Percentiles rank a stretch among this genome's conserved stretches.
These are phyloP conservation scores for Helicostylum pulchrum DNA, from an alignment of 192 early-diverging fungal species.

Conservation along the genomic window DNA sequence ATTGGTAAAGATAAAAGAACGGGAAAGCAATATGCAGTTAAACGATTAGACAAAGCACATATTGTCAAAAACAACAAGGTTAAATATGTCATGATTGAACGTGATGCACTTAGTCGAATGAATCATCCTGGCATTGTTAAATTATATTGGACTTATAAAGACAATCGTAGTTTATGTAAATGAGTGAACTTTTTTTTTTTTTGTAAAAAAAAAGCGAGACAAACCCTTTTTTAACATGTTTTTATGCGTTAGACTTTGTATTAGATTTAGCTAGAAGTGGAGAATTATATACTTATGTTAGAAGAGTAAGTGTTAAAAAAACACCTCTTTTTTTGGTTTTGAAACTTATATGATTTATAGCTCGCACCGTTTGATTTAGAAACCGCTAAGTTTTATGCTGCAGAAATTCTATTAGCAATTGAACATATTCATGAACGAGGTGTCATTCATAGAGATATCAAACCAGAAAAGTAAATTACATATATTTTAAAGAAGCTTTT, in stretches of 20 bases:
- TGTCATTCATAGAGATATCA: slow-evolving; percentile 90
- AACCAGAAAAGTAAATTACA: slow-evolving; percentile 82
- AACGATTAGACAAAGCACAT: slow-evolving; percentile 83
- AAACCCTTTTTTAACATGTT: background rate
- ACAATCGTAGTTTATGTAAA: slow-evolving; percentile 77
- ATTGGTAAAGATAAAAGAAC: slow-evolving; percentile 71
- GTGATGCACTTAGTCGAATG: slow-evolving; percentile 80
- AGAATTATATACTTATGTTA: slow-evolving; percentile 84
- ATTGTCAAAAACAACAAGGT: slow-evolving; percentile 95
- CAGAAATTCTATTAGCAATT: slow-evolving; percentile 81
- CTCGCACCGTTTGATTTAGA: slow-evolving; percentile 71
- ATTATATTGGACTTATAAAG: slow-evolving; percentile 96
- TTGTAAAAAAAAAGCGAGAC: background rate
- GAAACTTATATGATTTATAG: slow-evolving; percentile 34
- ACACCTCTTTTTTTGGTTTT: slow-evolving; percentile 6
- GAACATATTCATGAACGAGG: slow-evolving; percentile 86
- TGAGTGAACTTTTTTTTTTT: background rate
- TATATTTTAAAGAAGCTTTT: background rate
- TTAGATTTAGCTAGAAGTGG: slow-evolving; percentile 89
- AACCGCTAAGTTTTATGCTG: slow-evolving; percentile 79
- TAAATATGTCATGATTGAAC: slow-evolving; percentile 95
- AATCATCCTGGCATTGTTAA: slow-evolving; percentile 89
- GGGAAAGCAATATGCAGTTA: slow-evolving; percentile 78
- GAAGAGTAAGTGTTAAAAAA: slow-evolving; percentile 48
- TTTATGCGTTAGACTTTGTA: slow-evolving; percentile 68